Percentiles rank a stretch among this genome's conserved stretches.
phyloP scores from a whole-genome alignment of 208 protist genomes.

The Naegleria fowleri region DNA sequence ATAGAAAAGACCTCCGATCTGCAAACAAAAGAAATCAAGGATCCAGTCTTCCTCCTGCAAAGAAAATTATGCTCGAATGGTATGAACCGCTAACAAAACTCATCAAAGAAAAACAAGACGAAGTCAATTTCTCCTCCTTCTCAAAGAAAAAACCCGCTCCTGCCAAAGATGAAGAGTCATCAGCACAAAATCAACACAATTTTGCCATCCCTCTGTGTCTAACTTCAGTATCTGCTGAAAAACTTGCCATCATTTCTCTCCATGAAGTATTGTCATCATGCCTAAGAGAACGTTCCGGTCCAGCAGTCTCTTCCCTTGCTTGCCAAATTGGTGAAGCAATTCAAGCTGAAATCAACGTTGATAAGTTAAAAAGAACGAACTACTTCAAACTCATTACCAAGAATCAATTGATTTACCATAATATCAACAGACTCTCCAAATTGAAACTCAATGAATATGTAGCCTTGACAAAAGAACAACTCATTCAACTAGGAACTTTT shows the following conservation, averaged over 20 bases:
- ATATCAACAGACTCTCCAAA: not conserved
- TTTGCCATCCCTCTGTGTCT: not conserved
- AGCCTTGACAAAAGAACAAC: not conserved
- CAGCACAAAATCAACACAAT: not conserved
- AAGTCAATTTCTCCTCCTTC: not conserved
- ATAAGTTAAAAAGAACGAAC: slow-evolving; percentile 17
- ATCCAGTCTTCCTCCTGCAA: not conserved
- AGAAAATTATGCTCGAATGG: slow-evolving; percentile 35
- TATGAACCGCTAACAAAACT: slow-evolving; percentile 31
- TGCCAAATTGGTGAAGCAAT: slow-evolving; percentile 11
- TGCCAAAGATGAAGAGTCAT: not conserved
- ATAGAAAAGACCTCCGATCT: not conserved
- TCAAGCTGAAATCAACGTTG: slow-evolving; percentile 30
- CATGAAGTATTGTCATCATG: slow-evolving; percentile 29
- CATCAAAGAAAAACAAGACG: slow-evolving; percentile 29
- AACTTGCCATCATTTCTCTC: slow-evolving; percentile 38
- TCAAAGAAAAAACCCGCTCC: not conserved
- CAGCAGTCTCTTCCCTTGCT: not conserved
- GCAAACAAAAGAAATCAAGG: not conserved
- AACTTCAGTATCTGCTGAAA: slow-evolving; percentile 27
- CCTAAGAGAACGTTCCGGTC: not conserved
- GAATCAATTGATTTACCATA: not conserved
- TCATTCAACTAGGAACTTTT: not conserved
- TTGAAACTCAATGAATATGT: slow-evolving; percentile 1
- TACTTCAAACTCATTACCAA: not conserved